Conservation (phyloP, 2,329 filamentous ascomycete genomes). For the Curvularia eragrostidis region DNA sequence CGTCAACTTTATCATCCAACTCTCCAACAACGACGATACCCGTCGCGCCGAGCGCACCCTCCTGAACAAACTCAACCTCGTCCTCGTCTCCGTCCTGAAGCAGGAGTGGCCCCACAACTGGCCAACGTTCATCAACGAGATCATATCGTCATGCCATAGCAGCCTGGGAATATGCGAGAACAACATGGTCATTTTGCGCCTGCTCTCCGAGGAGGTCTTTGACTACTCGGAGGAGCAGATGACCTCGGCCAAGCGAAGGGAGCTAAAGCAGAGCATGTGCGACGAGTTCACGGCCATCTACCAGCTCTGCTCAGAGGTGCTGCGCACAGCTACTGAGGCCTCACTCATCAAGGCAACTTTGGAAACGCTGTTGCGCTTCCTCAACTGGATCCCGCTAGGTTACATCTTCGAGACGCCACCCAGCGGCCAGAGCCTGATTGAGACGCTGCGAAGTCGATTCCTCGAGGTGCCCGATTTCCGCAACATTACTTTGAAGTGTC, state of each 20-base stretch:
- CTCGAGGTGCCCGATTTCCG: slow-evolving; percentile 93
- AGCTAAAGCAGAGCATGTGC: slow-evolving; percentile 98
- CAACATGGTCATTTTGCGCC: slow-evolving; percentile 97
- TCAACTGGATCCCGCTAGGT: slow-evolving; percentile 98
- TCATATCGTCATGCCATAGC: slow-evolving; percentile 93
- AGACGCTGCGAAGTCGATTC: slow-evolving; percentile 90
- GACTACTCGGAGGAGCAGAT: slow-evolving; percentile 99
- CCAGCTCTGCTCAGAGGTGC: slow-evolving; percentile 93
- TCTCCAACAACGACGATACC: slow-evolving; percentile 87
- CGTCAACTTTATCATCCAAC: slow-evolving; percentile 96
- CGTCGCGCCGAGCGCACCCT: slow-evolving; percentile 84
- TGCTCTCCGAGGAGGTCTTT: slow-evolving; percentile 97
- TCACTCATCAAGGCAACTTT: slow-evolving; percentile 95
- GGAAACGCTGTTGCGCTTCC: slow-evolving; percentile 92
- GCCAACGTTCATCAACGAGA: slow-evolving; percentile 99
- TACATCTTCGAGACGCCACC: slow-evolving; percentile 96
- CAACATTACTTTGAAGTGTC: slow-evolving; percentile 93
- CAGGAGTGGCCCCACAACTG: slow-evolving; percentile 99
- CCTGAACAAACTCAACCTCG: slow-evolving; percentile 97
- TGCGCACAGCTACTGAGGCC: slow-evolving; percentile 85
- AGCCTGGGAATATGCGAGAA: slow-evolving; percentile 98
- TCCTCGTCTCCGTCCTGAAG: slow-evolving; percentile 96
- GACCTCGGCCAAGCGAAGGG: slow-evolving; percentile 97
- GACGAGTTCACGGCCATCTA: slow-evolving; percentile 98
- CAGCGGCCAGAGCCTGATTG: slow-evolving; percentile 71